A percentile compares a stretch with the other conserved stretches of the same genome.
These are phyloP conservation scores for Aspergillus taichungensis DNA, from an alignment of 495 filamentous ascomycete species.

Conservation along the genomic window DNA sequence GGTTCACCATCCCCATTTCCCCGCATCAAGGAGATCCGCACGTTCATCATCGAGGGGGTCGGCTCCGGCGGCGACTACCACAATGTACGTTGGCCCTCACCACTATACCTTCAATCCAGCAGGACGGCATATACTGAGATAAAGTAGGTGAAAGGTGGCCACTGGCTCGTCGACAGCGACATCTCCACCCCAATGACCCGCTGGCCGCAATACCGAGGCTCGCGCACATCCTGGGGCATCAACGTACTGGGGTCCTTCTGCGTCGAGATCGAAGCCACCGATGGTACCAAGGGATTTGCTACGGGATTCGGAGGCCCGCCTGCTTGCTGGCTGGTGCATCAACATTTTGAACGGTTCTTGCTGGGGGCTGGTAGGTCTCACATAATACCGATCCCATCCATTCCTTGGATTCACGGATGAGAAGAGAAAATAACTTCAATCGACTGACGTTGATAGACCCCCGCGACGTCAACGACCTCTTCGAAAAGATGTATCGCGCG, in stretches of 20 bases:
- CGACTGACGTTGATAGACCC: constrained; percentile 47
- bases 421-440: neutral
- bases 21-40: constrained; percentile 68
- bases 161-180: constrained; percentile 85
- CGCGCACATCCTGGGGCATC: constrained; percentile 89
- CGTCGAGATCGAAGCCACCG: constrained; percentile 79
- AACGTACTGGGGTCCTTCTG: constrained; percentile 91
- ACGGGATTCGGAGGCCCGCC: constrained; percentile 91
- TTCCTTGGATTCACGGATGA: too few relatives aligned
- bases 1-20: constrained; percentile 27
- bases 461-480: constrained; percentile 76
- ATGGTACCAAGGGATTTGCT: constrained; percentile 86
- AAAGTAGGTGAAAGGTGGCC: constrained; percentile 59
- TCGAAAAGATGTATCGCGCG: constrained; percentile 91
- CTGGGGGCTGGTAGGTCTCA: constrained; percentile 56
- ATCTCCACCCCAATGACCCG: constrained; percentile 87
- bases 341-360: constrained; percentile 87
- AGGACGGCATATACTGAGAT: neutral
- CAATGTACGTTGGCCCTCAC: constrained; percentile 51
- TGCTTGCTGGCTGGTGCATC: constrained; percentile 83
- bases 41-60: constrained; percentile 75
- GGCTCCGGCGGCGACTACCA: constrained; percentile 91
- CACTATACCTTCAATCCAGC: constrained; percentile 1
- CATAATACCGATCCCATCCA: neutral
- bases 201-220: constrained; percentile 79